Base-by-base conservation (phyloP, 495 filamentous ascomycete species). In the Collariella sp. region DNA sequence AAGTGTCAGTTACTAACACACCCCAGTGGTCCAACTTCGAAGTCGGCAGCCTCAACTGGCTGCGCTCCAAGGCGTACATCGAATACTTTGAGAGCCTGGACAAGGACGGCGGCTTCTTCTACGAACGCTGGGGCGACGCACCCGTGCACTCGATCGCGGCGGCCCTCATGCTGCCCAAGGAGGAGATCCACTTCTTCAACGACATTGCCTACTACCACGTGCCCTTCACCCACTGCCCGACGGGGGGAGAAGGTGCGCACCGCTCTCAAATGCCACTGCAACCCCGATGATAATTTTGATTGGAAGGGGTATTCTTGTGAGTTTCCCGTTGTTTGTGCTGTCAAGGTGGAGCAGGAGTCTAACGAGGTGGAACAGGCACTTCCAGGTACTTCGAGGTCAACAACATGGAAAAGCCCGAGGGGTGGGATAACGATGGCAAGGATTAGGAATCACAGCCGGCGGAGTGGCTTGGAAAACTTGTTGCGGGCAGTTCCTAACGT, bases 181-280 rank as follows among this genome's bases (percentile, higher is more conserved):
- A 94, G 52, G 80, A 98, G 65, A 84, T 98, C 58, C 91, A 97
- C 63, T 98, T 98, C 76, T 98, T 95, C 77, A 88, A 98, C 65
- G 93, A 98, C 63, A 97, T 98, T 60, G 93, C 87, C 52, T 98
- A 98, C 71, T 97, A 89, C 71, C 93, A 98, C 64, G 87, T 95
- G n/a, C 93, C 93, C 7, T 98, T 98, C 66, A 97, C 91, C 20
- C 93, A 98, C 72, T 98, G 93, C 67, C 93, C 93, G 4, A 93
- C 87, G 0, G 84, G 84, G n/a, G 22, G 89, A 97, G 70, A 74
- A 93, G 69, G 78, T 78, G 31, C 76, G 89, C 55, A 64, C 88
- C 53, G 85, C 95, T 53, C 78, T 87, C 50, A 90, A 88, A 68
- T 98, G 93, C 68, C 82, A 87, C 66, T 98, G 93, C 72, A 91